Conservation (phyloP, 169 alveolate species). For the Perkinsus chesapeaki region DNA sequence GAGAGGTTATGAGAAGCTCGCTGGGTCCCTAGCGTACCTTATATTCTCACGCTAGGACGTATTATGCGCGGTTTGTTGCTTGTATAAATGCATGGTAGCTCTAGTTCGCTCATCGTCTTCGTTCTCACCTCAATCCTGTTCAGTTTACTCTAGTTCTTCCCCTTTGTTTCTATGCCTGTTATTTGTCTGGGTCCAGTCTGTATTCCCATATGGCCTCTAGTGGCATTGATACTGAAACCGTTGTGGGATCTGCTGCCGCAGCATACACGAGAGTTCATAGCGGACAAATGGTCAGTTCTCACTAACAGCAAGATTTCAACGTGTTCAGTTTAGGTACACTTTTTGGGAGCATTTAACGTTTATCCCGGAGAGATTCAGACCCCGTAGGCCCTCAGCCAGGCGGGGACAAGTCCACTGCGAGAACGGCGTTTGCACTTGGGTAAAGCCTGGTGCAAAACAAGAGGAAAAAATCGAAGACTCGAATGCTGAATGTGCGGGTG, state of each 20-base stretch:
- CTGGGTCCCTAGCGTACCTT: no score
- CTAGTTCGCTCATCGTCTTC: no score
- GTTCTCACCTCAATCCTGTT: no score
- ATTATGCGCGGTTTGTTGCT: no score
- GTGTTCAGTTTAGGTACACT: not conserved
- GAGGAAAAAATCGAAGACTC: not conserved
- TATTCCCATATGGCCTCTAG: not conserved
- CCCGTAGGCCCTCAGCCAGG: not conserved
- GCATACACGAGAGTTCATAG: not conserved
- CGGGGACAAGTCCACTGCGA: not conserved
- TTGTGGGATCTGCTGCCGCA: not conserved
- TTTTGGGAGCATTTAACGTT: not conserved
- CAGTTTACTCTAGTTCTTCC: not conserved
- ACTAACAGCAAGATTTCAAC: not conserved
- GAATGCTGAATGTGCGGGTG: not conserved
- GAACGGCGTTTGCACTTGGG: not conserved
- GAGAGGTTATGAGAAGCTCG: no score
- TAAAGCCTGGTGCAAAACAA: not conserved
- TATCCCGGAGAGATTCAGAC: not conserved
- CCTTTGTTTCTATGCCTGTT: not conserved
- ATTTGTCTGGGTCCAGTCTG: slow-evolving; percentile 13
- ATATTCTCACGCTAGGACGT: no score
- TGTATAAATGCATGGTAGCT: no score
- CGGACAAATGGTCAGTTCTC: not conserved
- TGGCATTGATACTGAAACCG: not conserved